Base-by-base conservation (phyloP, 306 rosid genomes). In the Sicyos edulis region DNA sequence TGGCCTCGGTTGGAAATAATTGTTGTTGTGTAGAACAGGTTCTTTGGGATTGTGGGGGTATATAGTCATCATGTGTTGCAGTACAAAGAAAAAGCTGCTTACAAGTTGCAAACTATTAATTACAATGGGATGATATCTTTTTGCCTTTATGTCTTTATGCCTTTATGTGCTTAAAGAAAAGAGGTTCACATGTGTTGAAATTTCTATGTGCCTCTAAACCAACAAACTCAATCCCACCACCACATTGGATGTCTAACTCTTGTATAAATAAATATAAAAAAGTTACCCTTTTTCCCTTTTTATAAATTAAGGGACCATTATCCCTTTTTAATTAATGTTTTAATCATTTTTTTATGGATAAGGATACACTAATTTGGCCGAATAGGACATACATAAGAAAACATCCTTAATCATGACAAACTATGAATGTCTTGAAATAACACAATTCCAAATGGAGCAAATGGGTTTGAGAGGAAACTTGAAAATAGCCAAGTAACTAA, bases 101-200 rank as follows among this genome's bases (percentile, higher is more conserved):
- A 37, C 44, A 37, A 37, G 6, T 37, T 37, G 7, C 44, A 37
- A 37, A 37, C 44, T 37, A 5, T 37, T 37, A 37, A 37, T 37
- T 37, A 44, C 32, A 2, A 16, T 16, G 50, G 50, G 50, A 32
- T 34, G 50, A 62, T 62, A 62, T 40, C 17, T 19, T 65, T 64
- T 64, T 17, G n/a, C 70, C 70, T 64, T 64, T 65, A 42, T 42
- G 54, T 32, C 37, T 32, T 32, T 26, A 26, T 26, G 32, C 71
- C 53, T 64, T 64, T 65, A 63, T 44, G 16, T 65, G 54, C 9
- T 63, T 17, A 20, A 56, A 56, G 13, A 56, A 19, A 56, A 37
- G 32, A 9, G 64, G 64, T 58, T 60, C 66, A 60, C 66, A 60
- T 60, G 66, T 32, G 45, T 60, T 60, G 45, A 32, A 32, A 32